These are phyloP conservation scores for Beauveria rudraprayagi DNA, from an alignment of 2,329 filamentous ascomycete genomes.

Conservation along the genomic window DNA sequence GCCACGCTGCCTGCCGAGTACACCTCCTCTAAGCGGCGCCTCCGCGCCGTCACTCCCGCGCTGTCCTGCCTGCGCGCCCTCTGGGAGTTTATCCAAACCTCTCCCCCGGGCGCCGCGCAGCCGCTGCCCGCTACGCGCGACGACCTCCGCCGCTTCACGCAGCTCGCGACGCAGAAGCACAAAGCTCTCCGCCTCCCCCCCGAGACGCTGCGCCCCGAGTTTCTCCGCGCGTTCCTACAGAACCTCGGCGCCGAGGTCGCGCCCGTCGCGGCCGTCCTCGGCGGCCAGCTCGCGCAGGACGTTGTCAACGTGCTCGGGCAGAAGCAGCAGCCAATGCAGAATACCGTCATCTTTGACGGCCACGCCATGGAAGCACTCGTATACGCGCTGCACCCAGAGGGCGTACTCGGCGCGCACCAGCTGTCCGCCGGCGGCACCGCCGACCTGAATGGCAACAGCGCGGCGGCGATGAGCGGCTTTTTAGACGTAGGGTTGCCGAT, in stretches of 20 bases:
- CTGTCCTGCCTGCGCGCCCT: slow-evolving; percentile 81
- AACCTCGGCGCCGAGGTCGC: slow-evolving; percentile 78
- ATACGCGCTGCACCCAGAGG: slow-evolving; percentile 72
- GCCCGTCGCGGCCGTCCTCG: slow-evolving; percentile 81
- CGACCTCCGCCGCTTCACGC: slow-evolving; percentile 70
- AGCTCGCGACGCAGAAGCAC: slow-evolving; percentile 69
- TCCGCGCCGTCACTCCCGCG: slow-evolving; percentile 70
- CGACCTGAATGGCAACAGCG: background rate
- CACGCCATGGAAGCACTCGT: slow-evolving; percentile 69
- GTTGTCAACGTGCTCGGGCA: slow-evolving; percentile 92
- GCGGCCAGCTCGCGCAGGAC: slow-evolving; percentile 87
- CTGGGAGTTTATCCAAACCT: slow-evolving; percentile 66
- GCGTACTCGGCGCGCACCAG: slow-evolving; percentile 41
- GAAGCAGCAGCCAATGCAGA: slow-evolving; percentile 91
- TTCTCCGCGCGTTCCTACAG: slow-evolving; percentile 77
- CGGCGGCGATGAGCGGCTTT: background rate
- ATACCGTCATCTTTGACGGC: slow-evolving; percentile 86
- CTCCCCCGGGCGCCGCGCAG: slow-evolving; percentile 26
- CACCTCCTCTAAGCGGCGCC: slow-evolving; percentile 55
- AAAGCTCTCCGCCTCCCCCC: slow-evolving; percentile 61
- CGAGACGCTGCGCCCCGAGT: slow-evolving; percentile 59
- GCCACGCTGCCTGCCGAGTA: slow-evolving; percentile 66
- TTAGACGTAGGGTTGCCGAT: too few relatives aligned
- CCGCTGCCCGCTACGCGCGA: slow-evolving; percentile 46
- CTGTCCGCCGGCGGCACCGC: slow-evolving; percentile 24